Conservation (phyloP, 352 stramenopile species). For the Phytophthora boehmeriae region DNA sequence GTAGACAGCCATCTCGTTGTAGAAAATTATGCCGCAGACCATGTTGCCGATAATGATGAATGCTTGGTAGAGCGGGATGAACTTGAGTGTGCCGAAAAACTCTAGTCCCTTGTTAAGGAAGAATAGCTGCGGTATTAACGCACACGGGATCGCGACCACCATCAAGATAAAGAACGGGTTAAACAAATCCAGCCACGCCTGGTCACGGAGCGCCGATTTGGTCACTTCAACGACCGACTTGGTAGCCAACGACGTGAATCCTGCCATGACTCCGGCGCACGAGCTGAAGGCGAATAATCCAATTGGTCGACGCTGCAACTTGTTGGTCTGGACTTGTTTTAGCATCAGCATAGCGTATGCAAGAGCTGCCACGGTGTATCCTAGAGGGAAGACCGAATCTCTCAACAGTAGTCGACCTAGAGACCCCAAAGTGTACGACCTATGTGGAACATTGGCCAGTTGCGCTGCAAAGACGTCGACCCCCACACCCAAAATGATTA, state of each 20-base stretch:
- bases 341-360: slow-evolving; percentile 60
- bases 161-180: slow-evolving; percentile 78
- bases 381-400: slow-evolving; percentile 59
- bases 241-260: slow-evolving; percentile 78
- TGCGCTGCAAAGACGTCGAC: slow-evolving; percentile 69
- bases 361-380: slow-evolving; percentile 56
- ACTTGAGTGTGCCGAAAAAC: slow-evolving; percentile 81
- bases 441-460: slow-evolving; percentile 44
- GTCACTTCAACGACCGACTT: slow-evolving; percentile 75
- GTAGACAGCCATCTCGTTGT: slow-evolving; percentile 80
- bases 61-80: slow-evolving; percentile 81
- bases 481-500: slow-evolving; percentile 68
- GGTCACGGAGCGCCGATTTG: slow-evolving; percentile 44
- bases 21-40: slow-evolving; percentile 78
- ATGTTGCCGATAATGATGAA: slow-evolving; percentile 87
- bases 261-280: slow-evolving; percentile 75
- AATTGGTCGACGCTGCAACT: slow-evolving; percentile 56
- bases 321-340: slow-evolving; percentile 52
- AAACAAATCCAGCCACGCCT: slow-evolving; percentile 54
- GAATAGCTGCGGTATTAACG: slow-evolving; percentile 72
- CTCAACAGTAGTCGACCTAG: slow-evolving; percentile 54
- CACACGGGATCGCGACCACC: slow-evolving; percentile 58
- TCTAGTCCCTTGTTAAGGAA: slow-evolving; percentile 83
- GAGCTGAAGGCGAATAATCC: slow-evolving; percentile 74
- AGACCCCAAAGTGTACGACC: slow-evolving; percentile 63